Conservation (phyloP, 2,329 filamentous ascomycete species). For the Fusarium sp. region DNA sequence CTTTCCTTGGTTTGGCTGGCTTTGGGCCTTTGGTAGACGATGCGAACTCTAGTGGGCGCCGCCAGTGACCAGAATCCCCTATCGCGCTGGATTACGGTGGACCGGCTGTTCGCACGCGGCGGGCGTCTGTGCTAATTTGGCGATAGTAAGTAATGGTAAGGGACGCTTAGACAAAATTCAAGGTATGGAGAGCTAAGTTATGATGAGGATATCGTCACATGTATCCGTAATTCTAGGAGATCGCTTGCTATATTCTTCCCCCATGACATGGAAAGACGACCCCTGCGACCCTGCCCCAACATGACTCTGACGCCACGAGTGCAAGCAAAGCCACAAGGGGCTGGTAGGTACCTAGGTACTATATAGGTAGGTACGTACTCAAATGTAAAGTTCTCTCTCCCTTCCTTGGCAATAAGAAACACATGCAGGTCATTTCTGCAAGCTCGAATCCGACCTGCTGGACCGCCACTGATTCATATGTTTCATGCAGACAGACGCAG, state of each 20-base stretch:
- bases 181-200: not conserved
- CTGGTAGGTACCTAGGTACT: constrained; percentile 5
- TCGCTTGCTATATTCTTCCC: constrained; percentile 1
- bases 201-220: constrained; percentile 37
- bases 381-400: not conserved
- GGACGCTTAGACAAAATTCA: not conserved
- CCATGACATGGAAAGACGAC: constrained; percentile 3
- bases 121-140: not conserved
- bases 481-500: constrained; percentile 27
- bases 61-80: constrained; percentile 24
- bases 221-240: constrained; percentile 15
- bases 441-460: constrained; percentile 17
- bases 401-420: constrained; percentile 6
- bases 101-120: constrained; percentile 11
- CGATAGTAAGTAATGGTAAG: not conserved
- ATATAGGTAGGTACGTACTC: no score
- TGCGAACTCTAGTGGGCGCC: constrained; percentile 44
- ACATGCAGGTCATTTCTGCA: constrained; percentile 34
- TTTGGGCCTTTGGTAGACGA: constrained; percentile 27
- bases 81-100: constrained; percentile 18
- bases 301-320: constrained; percentile 20
- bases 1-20: constrained; percentile 18
- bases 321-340: constrained; percentile 31
- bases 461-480: constrained; percentile 22
- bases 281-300: constrained; percentile 5